Evolutionary conservation across 352 stramenopile species (phyloP), one percentile per base, ranked within the genome.

Genomic region (Phytopythium sindhum): DNA sequence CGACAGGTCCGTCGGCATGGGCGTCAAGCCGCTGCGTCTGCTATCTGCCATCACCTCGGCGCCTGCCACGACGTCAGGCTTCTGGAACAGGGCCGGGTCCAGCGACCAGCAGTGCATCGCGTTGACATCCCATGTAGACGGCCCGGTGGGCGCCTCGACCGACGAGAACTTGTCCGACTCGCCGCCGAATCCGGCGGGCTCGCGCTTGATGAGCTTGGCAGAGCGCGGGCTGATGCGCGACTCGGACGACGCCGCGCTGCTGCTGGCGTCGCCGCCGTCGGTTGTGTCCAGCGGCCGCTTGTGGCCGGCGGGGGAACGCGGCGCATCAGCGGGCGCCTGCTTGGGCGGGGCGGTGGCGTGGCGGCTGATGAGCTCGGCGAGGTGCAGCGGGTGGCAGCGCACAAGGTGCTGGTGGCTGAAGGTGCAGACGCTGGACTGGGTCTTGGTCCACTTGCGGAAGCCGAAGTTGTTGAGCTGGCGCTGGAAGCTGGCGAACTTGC

Each of bases 401-500:
- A 84, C 70, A 56, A 89, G 81, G 48, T 84, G 70, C 56, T 85
- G 69, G 67, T 92, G 84, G 64, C 81, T 90, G 70, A 92, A 92
- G 10, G 81, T 92, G 72, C 81, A 90, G 53, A 92, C 80, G 62
- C 80, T 92, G 17, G 81, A 79, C 61, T 88, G 81, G 11, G 84
- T 92, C 70, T 91, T 91, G 66, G 83, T 91, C 83, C 83, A 91
- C 72, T 94, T 94, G 63, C 79, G 78, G 69, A 97, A 98, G 51
- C 77, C 82, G 73, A 98, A 98, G 74, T 98, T 97, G 74, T 96
- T 97, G 44, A 98, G 81, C 64, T 98, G 90, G 14, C 93, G 85
- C 65, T 96, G 88, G 57, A 98, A 93, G 47, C 89, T 97, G 14
- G 93, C 83, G 74, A 98, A 97, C 67, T 93, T 97, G 67, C 84